Evolutionary conservation across 1,139 yeast species (phyloP).

Genomic region (Pneumocystis canis): DNA sequence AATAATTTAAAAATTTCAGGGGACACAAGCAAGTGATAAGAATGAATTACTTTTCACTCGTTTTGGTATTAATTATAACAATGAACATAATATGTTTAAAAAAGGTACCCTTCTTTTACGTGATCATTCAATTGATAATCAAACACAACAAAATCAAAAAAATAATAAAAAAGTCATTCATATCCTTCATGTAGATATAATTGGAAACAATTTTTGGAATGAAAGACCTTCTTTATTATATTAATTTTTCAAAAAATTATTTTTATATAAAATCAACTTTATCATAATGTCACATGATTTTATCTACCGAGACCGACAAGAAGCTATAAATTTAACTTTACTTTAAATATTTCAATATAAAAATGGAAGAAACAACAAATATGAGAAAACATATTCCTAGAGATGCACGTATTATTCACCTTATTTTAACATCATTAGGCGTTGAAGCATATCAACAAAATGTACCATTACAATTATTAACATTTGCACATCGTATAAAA

Average conservation of each 20-base stretch:
- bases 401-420: conserved; percentile 78
- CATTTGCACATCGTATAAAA: conserved; percentile 53
- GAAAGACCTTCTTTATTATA: conserved; percentile 18
- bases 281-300: neutral
- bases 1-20: conserved; percentile 19
- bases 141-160: conserved; percentile 35
- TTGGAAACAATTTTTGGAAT: conserved; percentile 45
- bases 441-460: conserved; percentile 87
- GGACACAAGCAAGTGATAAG: conserved; percentile 70
- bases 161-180: conserved; percentile 36
- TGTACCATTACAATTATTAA: conserved; percentile 89
- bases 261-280: neutral
- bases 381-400: conserved; percentile 36
- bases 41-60: conserved; percentile 67
- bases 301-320: neutral
- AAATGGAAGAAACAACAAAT: conserved; percentile 1
- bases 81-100: conserved; percentile 73
- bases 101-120: conserved; percentile 69
- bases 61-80: conserved; percentile 76
- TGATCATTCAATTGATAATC: conserved; percentile 23
- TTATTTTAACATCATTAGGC: conserved; percentile 86
- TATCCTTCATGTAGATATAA: conserved; percentile 41
- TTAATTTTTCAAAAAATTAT: neutral
- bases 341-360: neutral
- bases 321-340: neutral